Base-by-base conservation (phyloP, 306 rosid species). In the Luffa acutangula region DNA sequence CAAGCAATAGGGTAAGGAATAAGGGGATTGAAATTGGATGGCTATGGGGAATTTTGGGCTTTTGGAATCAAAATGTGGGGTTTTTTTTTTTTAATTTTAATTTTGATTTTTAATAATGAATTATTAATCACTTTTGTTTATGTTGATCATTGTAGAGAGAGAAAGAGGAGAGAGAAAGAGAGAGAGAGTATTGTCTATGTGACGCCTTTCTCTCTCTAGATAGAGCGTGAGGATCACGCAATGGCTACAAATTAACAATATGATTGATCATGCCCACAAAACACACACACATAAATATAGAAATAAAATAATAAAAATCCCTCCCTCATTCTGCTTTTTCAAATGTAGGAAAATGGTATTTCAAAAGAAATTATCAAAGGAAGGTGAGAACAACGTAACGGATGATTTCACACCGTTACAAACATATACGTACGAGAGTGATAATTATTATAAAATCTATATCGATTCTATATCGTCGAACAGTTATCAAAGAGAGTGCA, bases 11-110 rank as follows among this genome's bases (percentile, higher is more conserved):
- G 82, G 8, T 15, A 14, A 48, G 58, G 42, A 72, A 72, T 48
- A 72, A 41, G 80, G 66, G 79, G 85, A 82, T 84, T 78, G 83
- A 45, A 53, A 78, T 58, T 78, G 89, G 85, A 80, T 69, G 87
- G 84, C 53, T 46, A 76, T 45, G 77, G 80, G 53, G 65, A 71
- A 67, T 79, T 79, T 64, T 75, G 21, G 80, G 75, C 46, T 72
- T 60, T 80, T 57, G 67, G 76, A 82, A 84, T 75, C 78, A 46
- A 72, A 72, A 79, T 20, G 31, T 25, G 31, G 54, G 18, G 21
- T 45, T 41, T 9, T 9, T 56, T 53, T 59, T 14, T 53, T 15
- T 54, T 25, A 25, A 25, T 18, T 17, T 25, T 43, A 4, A 42
- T 42, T 42, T 71, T 49, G 10, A 25, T 15, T 52, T 15, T 12